Evolutionary conservation across 495 filamentous ascomycete species (phyloP).

Genomic region (Xylaria cubensis): DNA sequence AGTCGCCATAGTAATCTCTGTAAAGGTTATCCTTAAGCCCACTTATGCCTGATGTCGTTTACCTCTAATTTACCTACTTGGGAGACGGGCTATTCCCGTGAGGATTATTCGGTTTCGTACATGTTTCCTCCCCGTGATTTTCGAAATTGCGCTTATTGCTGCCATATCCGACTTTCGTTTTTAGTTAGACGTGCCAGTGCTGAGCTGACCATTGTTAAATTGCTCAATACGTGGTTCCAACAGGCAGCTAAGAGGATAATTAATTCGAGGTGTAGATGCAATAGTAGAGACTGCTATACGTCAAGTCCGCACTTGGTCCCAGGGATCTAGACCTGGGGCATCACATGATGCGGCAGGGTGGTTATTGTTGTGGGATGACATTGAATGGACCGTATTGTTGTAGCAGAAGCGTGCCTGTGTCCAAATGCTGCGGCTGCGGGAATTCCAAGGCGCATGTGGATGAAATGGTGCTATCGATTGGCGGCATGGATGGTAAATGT

Average conservation of each 20-base stretch:
- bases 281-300: not conserved
- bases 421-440: not conserved
- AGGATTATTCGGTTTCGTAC: not conserved
- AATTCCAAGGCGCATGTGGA: constrained; percentile 14
- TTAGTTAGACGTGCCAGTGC: not conserved
- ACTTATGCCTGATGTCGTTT: not conserved
- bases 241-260: not conserved
- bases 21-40: not conserved
- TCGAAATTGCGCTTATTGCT: not conserved
- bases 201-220: not conserved
- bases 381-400: not conserved
- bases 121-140: not conserved
- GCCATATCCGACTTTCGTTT: not conserved
- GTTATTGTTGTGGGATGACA: not conserved
- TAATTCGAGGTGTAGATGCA: no score
- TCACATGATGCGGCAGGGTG: not conserved
- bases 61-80: not conserved
- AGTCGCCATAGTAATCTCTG: not conserved
- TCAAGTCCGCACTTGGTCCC: not conserved
- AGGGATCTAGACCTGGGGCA: not conserved
- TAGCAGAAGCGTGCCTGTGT: not conserved
- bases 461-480: not conserved
- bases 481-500: not conserved
- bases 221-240: not conserved
- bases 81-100: not conserved